Evolutionary conservation across 2,329 filamentous ascomycete genomes (phyloP).

Genomic region (Fonsecaea erecta): DNA sequence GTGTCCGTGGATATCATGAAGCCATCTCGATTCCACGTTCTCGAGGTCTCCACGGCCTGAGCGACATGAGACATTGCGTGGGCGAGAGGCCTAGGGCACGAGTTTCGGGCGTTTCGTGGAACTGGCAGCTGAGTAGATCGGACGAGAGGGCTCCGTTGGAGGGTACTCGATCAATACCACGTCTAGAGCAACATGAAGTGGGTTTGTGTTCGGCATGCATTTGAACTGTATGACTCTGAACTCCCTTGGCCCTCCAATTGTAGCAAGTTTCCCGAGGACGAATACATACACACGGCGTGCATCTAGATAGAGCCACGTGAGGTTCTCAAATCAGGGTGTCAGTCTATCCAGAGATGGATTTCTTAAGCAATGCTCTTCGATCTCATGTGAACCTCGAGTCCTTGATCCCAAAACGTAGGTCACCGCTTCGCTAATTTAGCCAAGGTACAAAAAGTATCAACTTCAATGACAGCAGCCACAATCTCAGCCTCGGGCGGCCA

Average conservation of each 20-base stretch:
- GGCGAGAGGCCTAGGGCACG: not conserved
- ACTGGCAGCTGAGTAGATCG: not conserved
- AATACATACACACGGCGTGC: too few species aligned
- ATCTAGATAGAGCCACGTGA: not conserved
- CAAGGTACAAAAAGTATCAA: not conserved
- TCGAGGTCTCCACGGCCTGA: not conserved
- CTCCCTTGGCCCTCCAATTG: not conserved
- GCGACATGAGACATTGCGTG: constrained; percentile 15
- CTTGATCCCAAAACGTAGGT: not conserved
- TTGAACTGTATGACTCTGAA: not conserved
- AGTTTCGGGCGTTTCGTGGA: not conserved
- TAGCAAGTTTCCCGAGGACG: not conserved
- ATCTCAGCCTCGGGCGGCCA: not conserved
- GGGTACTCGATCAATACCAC: not conserved
- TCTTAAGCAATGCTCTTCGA: too few species aligned
- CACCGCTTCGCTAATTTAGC: not conserved
- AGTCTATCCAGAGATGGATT: not conserved
- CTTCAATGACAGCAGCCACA: not conserved
- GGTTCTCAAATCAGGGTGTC: not conserved
- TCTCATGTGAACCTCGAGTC: not conserved
- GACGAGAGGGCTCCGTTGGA: not conserved
- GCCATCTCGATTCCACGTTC: constrained; percentile 44
- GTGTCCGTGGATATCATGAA: constrained; percentile 68
- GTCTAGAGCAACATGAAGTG: not conserved
- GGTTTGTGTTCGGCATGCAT: too few species aligned